These are phyloP conservation scores for Iris pallida DNA, from an alignment of 116 monocot species.

Conservation along the genomic window DNA sequence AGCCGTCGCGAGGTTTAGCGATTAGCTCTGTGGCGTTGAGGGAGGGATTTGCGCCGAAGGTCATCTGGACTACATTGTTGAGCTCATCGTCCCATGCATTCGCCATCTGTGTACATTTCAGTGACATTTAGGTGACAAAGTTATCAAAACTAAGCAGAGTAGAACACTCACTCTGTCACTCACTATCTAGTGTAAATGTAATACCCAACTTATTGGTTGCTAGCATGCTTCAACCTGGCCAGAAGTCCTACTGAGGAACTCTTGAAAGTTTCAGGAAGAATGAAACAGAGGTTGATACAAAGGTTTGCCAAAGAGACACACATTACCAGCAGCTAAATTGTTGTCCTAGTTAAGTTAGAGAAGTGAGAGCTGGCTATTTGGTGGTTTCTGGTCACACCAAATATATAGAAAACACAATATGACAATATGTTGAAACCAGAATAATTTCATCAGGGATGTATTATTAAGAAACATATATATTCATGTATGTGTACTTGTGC, in stretches of 20 bases:
- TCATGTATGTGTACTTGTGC: no score
- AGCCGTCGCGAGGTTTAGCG: conserved; percentile 13
- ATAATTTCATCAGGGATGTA: no score
- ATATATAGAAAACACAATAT: no score
- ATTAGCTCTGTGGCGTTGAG: conserved; percentile 27
- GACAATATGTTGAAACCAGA: no score
- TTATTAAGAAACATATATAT: no score
- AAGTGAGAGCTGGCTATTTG: no score
- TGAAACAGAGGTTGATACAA: no score
- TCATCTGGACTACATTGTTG: conserved; percentile 32
- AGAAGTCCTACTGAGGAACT: not conserved
- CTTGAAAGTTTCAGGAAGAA: not conserved
- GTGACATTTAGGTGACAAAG: conserved; percentile 2
- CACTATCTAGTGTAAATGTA: not conserved
- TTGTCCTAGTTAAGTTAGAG: no score
- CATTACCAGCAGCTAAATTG: no score
- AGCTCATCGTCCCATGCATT: conserved; percentile 46
- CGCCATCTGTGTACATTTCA: conserved; percentile 23
- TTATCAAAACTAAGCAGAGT: not conserved
- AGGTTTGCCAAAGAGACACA: no score
- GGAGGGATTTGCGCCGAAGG: conserved; percentile 18
- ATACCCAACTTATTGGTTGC: no score
- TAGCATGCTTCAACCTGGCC: not conserved
- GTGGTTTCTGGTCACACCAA: no score
- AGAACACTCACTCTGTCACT: not conserved